A percentile compares a stretch with the other conserved stretches of the same genome.
Conservation (phyloP, 2,329 filamentous ascomycete species). For the Decorospora gaudefroyi region DNA sequence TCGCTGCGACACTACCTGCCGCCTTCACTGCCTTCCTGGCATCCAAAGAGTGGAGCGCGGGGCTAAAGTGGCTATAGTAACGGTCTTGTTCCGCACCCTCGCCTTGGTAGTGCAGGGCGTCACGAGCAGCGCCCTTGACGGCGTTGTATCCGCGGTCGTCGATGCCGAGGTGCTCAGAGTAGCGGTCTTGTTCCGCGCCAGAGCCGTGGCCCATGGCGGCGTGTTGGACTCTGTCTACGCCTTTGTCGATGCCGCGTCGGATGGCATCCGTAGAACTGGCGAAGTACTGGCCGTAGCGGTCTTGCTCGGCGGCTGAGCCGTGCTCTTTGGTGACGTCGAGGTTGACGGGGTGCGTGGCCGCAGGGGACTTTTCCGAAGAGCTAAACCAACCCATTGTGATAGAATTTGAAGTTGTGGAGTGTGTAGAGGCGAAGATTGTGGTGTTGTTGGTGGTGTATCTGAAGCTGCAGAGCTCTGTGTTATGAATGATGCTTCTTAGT, state of each 20-base stretch:
- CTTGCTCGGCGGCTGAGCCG: constrained; percentile 42
- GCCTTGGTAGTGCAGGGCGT: constrained; percentile 30
- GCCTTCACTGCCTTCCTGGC: constrained; percentile 33
- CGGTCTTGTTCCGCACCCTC: constrained; percentile 41
- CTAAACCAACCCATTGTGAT: constrained; percentile 36
- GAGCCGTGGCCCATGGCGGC: constrained; percentile 20
- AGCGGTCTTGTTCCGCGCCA: constrained; percentile 35
- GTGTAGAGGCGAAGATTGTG: neutral
- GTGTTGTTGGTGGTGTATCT: neutral
- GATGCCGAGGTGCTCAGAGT: constrained; percentile 25
- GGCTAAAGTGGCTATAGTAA: constrained; percentile 38
- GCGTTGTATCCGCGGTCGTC: constrained; percentile 17
- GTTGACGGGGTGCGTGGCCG: constrained; percentile 27
- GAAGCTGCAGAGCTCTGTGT: neutral
- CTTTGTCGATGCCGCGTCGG: constrained; percentile 27
- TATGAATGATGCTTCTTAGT: neutral
- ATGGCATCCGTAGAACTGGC: constrained; percentile 26
- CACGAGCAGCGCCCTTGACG: constrained; percentile 24
- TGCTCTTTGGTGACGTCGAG: constrained; percentile 29
- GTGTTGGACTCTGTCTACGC: constrained; percentile 24
- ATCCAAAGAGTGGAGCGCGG: constrained; percentile 25
- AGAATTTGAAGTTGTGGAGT: constrained; percentile 2
- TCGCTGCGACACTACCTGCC: constrained; percentile 30
- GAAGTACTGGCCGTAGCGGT: constrained; percentile 40
- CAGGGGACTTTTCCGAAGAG: constrained; percentile 28